Conservation (phyloP, 352 stramenopile genomes). For the Pythium graminicola region DNA sequence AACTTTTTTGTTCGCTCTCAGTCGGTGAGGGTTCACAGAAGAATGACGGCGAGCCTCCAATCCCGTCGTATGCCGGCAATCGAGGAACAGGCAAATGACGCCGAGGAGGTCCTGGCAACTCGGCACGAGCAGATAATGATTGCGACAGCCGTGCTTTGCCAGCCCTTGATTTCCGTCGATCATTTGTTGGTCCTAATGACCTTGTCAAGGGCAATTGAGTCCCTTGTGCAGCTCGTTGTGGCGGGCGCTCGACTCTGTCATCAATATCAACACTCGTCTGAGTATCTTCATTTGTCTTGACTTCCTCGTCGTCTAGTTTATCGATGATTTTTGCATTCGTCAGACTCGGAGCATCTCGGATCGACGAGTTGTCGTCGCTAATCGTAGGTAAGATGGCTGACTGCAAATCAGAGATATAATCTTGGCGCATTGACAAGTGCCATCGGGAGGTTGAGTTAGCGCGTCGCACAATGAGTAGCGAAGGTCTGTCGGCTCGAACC, state of each 20-base stretch:
- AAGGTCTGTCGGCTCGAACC: slow-evolving; percentile 5
- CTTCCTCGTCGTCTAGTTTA: background rate
- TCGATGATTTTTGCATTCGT: background rate
- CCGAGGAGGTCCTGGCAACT: slow-evolving; percentile 8
- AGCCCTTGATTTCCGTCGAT: background rate
- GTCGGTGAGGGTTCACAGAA: slow-evolving; percentile 39
- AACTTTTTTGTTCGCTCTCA: background rate
- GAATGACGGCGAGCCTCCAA: slow-evolving; percentile 72
- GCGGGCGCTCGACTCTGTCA: background rate
- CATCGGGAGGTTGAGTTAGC: slow-evolving; percentile 21
- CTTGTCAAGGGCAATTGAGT: background rate
- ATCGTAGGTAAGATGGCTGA: background rate
- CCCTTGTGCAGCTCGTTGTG: background rate
- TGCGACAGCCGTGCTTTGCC: background rate
- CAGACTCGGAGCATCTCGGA: background rate
- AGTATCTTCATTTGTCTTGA: background rate
- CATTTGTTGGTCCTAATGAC: background rate
- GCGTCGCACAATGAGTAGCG: slow-evolving; percentile 17
- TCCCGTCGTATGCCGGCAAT: slow-evolving; percentile 72
- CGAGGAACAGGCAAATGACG: slow-evolving; percentile 44
- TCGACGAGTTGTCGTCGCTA: background rate
- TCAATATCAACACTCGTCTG: background rate
- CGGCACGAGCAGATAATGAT: background rate
- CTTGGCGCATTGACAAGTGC: slow-evolving; percentile 18
- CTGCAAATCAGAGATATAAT: slow-evolving; percentile 1